Evolutionary conservation across 148 eudicot genomes (phyloP).

Genomic region (Rhododendron ferrugineum): DNA sequence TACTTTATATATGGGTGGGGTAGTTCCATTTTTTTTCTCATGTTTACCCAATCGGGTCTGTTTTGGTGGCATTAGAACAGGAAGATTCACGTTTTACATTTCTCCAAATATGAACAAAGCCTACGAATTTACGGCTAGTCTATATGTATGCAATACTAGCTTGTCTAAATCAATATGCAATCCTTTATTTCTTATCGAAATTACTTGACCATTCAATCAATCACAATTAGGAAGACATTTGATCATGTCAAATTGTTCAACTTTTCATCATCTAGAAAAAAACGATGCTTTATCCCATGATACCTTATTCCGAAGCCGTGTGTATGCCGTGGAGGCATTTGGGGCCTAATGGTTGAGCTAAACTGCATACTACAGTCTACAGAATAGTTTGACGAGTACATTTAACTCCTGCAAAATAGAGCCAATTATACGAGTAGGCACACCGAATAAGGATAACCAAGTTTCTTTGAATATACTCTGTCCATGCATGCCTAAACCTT

Average conservation of each 20-base stretch:
- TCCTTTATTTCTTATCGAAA: neutral
- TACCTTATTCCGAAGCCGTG: neutral
- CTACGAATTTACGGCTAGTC: neutral
- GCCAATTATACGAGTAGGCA: neutral
- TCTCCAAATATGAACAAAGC: slow-evolving; percentile 8
- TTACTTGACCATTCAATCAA: slow-evolving; percentile 6
- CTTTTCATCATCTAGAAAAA: neutral
- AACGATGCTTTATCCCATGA: neutral
- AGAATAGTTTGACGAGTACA: neutral
- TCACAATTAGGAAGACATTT: slow-evolving; percentile 6
- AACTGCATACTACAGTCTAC: neutral
- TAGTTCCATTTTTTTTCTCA: neutral
- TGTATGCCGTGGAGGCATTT: neutral
- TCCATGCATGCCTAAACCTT: neutral
- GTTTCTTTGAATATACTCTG: neutral
- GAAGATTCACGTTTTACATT: slow-evolving; percentile 6
- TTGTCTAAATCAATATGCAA: neutral
- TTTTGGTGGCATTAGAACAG: neutral
- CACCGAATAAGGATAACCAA: neutral
- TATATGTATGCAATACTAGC: slow-evolving; percentile 3
- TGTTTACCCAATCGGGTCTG: neutral
- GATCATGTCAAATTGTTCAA: neutral
- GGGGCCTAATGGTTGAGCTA: neutral
- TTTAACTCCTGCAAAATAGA: neutral
- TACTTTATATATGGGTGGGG: slow-evolving; percentile 1